A percentile compares a stretch with the other conserved stretches of the same genome.
phyloP scores from a whole-genome alignment of 192 early-diverging fungal species.

The Mortierella alpina region DNA sequence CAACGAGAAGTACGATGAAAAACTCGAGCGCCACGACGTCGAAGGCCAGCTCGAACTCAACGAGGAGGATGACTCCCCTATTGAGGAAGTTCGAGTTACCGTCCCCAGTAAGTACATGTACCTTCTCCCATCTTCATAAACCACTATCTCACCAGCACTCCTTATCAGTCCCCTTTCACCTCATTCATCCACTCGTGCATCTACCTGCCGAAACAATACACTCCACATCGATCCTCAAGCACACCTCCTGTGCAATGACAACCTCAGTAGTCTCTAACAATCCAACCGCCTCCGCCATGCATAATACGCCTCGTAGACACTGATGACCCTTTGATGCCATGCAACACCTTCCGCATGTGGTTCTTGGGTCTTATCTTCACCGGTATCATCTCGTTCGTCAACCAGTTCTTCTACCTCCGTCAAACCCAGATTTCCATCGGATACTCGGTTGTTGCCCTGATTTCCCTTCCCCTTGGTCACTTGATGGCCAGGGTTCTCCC shows the following conservation, averaged over 20 bases:
- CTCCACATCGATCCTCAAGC: background rate
- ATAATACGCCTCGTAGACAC: conserved; percentile 28
- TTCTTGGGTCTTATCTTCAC: conserved; percentile 58
- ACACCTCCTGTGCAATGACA: too few relatives aligned
- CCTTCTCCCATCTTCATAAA: background rate
- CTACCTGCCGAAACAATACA: background rate
- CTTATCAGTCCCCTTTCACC: background rate
- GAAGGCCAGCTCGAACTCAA: conserved; percentile 1
- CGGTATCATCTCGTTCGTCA: conserved; percentile 54
- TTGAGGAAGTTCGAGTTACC: conserved; percentile 57
- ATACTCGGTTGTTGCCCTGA: conserved; percentile 61
- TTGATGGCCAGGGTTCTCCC: conserved; percentile 59
- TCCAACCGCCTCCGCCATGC: background rate
- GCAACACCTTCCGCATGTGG: conserved; percentile 65
- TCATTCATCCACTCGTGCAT: background rate
- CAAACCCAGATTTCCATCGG: conserved; percentile 55
- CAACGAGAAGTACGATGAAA: conserved; percentile 22
- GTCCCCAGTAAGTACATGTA: conserved; percentile 42
- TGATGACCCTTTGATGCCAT: conserved; percentile 61
- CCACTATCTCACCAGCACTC: background rate
- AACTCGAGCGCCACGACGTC: conserved; percentile 9
- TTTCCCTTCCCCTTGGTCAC: conserved; percentile 61
- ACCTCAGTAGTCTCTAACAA: background rate
- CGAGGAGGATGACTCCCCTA: conserved; percentile 57
- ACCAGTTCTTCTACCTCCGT: conserved; percentile 66